Conservation (phyloP, 202 grass and related monocot genomes). For the Dendrocalamus latiflorus region DNA sequence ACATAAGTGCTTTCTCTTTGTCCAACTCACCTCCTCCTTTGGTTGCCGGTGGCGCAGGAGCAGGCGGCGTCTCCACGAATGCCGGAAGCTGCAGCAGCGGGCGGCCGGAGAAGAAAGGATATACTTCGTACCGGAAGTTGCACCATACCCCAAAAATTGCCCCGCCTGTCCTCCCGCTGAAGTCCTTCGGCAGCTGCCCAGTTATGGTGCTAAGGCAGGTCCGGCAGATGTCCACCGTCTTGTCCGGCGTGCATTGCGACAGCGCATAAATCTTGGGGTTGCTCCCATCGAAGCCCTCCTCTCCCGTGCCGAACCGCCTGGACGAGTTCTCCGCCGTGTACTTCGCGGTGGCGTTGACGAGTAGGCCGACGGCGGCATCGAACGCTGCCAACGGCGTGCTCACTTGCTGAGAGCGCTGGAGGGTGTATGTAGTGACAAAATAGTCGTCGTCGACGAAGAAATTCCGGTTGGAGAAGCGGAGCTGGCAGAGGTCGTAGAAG, state of each 20-base stretch:
- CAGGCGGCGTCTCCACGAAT: background rate
- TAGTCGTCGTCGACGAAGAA: conserved; percentile 38
- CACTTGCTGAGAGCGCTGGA: background rate
- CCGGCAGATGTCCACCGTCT: conserved; percentile 26
- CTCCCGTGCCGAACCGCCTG: conserved; percentile 30
- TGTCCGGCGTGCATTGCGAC: conserved; percentile 52
- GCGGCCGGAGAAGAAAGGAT: conserved; percentile 51
- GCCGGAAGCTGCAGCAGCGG: conserved; percentile 39
- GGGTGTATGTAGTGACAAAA: background rate
- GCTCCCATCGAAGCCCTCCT: background rate
- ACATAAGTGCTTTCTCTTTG: background rate
- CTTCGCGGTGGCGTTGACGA: conserved; percentile 30
- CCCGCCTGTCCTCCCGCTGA: conserved; percentile 32
- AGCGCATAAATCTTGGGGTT: conserved; percentile 43
- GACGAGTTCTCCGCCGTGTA: background rate
- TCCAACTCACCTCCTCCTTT: too few species aligned
- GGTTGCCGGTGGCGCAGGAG: background rate
- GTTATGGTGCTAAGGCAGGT: background rate
- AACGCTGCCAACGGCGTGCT: background rate
- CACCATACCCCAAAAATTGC: conserved; percentile 35
- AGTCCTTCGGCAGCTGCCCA: background rate
- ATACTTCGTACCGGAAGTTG: conserved; percentile 50
- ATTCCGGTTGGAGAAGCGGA: conserved; percentile 49
- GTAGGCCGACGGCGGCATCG: conserved; percentile 7
- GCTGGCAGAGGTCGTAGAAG: conserved; percentile 41